Conservation (phyloP, 192 early-diverging fungal species). For the Linnemannia schmuckeri region DNA sequence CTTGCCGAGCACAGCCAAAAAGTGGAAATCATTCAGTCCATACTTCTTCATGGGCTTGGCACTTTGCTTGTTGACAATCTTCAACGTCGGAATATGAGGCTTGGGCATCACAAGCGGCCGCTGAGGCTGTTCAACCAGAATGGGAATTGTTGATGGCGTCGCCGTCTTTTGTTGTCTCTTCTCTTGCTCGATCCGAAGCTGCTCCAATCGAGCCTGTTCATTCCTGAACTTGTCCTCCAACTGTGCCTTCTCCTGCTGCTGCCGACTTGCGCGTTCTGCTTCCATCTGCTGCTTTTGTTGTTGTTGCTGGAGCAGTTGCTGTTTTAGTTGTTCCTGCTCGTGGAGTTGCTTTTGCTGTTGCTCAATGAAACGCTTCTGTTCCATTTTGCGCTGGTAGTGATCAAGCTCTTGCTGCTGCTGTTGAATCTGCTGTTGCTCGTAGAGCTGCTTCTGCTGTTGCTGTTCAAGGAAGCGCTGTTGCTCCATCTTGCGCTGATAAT, state of each 20-base stretch:
- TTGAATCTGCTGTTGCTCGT: slow-evolving; percentile 32
- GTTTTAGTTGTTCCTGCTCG: slow-evolving; percentile 24
- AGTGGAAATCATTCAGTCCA: slow-evolving; percentile 92
- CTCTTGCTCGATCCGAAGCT: slow-evolving; percentile 46
- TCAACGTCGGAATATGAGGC: slow-evolving; percentile 35
- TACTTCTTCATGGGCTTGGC: slow-evolving; percentile 66
- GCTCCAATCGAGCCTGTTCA: slow-evolving; percentile 46
- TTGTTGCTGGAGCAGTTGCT: slow-evolving; percentile 27
- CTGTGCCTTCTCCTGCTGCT: background rate
- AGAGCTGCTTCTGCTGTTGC: slow-evolving; percentile 48
- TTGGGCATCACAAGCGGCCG: slow-evolving; percentile 48
- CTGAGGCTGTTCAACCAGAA: slow-evolving; percentile 16
- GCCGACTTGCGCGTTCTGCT: slow-evolving; percentile 21
- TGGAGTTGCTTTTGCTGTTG: slow-evolving; percentile 52
- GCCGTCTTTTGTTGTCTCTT: slow-evolving; percentile 43
- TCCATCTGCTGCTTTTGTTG: slow-evolving; percentile 36
- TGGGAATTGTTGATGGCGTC: background rate
- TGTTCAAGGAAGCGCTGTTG: slow-evolving; percentile 54
- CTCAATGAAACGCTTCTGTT: slow-evolving; percentile 55
- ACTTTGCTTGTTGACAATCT: slow-evolving; percentile 51
- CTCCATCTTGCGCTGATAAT: slow-evolving; percentile 46
- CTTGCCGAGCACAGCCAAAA: slow-evolving; percentile 95
- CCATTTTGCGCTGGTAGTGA: slow-evolving; percentile 43
- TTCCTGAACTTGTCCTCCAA: slow-evolving; percentile 46
- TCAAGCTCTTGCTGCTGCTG: slow-evolving; percentile 40